These are phyloP conservation scores for Emmonsia crescens DNA, from an alignment of 2,329 filamentous ascomycete genomes.

Conservation along the genomic window DNA sequence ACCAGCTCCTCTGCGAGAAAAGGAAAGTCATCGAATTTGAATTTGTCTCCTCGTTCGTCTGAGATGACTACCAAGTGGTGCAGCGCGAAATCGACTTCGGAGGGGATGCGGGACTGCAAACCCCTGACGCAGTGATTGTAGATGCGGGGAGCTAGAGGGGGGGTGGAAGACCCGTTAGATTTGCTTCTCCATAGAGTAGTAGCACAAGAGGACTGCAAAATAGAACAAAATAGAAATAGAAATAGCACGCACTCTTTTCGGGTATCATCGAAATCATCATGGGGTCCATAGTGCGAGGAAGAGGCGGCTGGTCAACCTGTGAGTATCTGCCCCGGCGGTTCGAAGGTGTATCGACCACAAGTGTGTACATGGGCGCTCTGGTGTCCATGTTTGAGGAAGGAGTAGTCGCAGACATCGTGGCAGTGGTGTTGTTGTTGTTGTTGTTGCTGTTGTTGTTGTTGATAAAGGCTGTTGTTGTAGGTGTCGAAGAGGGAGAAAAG, in stretches of 20 bases:
- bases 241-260: slow-evolving; percentile 1
- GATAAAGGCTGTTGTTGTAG: background rate
- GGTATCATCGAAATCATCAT: slow-evolving; percentile 21
- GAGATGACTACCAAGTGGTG: slow-evolving; percentile 94
- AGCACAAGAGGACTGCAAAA: background rate
- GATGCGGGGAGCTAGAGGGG: slow-evolving; percentile 46
- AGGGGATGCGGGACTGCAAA: slow-evolving; percentile 64
- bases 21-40: slow-evolving; percentile 85
- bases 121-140: slow-evolving; percentile 81
- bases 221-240: background rate
- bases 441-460: background rate
- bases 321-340: slow-evolving; percentile 31
- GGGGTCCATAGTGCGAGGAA: slow-evolving; percentile 23
- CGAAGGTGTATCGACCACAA: slow-evolving; percentile 31
- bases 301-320: slow-evolving; percentile 23
- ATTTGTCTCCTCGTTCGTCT: slow-evolving; percentile 87
- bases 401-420: background rate
- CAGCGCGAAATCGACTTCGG: slow-evolving; percentile 84
- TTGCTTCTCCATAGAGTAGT: background rate
- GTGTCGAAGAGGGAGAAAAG: background rate
- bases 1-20: slow-evolving; percentile 79
- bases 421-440: slow-evolving; percentile 12
- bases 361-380: slow-evolving; percentile 6
- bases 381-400: background rate
- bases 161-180: background rate